Evolutionary conservation across 208 protist species (phyloP), one percentile per base, ranked within the genome.

Genomic region (Angomonas ambiguus): DNA sequence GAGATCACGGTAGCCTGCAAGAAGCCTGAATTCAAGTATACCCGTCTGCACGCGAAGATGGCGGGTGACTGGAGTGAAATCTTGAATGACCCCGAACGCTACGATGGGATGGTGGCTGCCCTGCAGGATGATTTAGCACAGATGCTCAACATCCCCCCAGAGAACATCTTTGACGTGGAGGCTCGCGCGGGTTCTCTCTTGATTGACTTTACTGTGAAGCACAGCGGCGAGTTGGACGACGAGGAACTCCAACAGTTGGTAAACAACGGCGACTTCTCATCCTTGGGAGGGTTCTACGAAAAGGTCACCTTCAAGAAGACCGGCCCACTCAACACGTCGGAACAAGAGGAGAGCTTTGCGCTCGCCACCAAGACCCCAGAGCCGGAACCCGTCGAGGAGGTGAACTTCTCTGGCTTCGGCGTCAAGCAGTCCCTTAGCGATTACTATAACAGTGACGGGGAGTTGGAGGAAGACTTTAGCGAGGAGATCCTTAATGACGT

Each of bases 191-290:
- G 77, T n/a, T 80, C 77, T 11, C 42, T 83, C 30, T 65, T 81
- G 2, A 76, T 87, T 8, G 72, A 87, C 58, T 88, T 93, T 58
- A 89, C 73, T 0, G 80, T 89, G 49, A 77, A 81, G 63, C 83
- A 93, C 81, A 83, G 56, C 69, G 79, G 79, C 35, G 76, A 85
- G 38, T 48, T 79, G 27, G 73, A 77, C 27, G 78, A 79, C 66
- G 77, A 87, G 16, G 63, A 83, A 71, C 72, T 93, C 35, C 82
- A 88, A 70, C 71, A 77, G 33, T 55, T 90, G 28, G 69, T 82
- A 35, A 80, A 93, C 67, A 75, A 80, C n/a, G 75, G 65, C 28
- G 51, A 72, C 55, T 90, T 84, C 73, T 58, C 73, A n/a, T 69
- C 69, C 20, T 69, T 93, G 33, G 74, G 51, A 34, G 71, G 63